phyloP scores from a whole-genome alignment of 768 basidiomycete species.

The Naganishia vaughanmartiniae region DNA sequence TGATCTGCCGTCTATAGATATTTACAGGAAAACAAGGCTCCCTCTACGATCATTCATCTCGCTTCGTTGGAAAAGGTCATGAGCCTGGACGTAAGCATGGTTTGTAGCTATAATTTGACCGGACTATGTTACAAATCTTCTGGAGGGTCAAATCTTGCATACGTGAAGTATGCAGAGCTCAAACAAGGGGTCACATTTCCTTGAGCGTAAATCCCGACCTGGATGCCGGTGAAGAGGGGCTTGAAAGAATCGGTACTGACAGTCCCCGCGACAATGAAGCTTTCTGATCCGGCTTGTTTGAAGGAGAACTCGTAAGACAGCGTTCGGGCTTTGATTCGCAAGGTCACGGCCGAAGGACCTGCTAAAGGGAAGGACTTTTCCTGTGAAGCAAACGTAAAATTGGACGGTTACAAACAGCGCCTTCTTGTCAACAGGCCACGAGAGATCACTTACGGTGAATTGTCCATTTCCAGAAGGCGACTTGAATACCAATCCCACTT shows the following conservation, averaged over 20 bases:
- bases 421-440: background rate
- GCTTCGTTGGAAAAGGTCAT: background rate
- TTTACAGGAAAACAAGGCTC: background rate
- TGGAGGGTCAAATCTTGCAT: slow-evolving; percentile 15
- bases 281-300: background rate
- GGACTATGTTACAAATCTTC: background rate
- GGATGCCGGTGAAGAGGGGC: slow-evolving; percentile 31
- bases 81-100: background rate
- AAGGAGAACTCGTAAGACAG: slow-evolving; percentile 16
- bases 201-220: slow-evolving; percentile 32
- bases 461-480: background rate
- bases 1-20: background rate
- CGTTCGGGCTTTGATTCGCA: background rate
- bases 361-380: slow-evolving; percentile 15
- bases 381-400: background rate
- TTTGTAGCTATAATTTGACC: background rate
- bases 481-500: slow-evolving; percentile 13
- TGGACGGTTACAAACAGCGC: background rate
- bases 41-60: background rate
- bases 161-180: slow-evolving; percentile 19
- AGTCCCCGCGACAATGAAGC: background rate
- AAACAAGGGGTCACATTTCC: slow-evolving; percentile 28
- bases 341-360: background rate
- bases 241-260: slow-evolving; percentile 7
- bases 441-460: slow-evolving; percentile 9